A percentile compares a stretch with the other conserved stretches of the same genome.
These are phyloP conservation scores for Glonium stellatum DNA, from an alignment of 495 filamentous ascomycete species.

Conservation along the genomic window DNA sequence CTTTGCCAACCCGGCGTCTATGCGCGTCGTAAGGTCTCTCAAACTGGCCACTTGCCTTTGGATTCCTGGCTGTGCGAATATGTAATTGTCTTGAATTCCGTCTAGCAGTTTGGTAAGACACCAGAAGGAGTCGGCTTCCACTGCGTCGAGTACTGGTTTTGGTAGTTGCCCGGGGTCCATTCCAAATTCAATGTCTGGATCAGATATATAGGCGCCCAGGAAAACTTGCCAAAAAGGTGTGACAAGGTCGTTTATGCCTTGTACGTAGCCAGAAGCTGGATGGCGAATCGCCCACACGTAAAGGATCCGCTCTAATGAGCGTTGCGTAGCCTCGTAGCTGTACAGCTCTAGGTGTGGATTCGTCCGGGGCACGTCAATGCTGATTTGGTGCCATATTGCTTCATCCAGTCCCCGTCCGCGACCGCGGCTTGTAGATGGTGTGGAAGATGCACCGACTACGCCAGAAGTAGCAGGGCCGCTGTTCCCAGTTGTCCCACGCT, in stretches of 20 bases:
- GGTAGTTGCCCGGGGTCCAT: conserved; percentile 96
- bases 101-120: conserved; percentile 93
- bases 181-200: conserved; percentile 81
- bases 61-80: conserved; percentile 93
- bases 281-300: conserved; percentile 98
- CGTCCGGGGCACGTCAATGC: conserved; percentile 94
- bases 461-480: conserved; percentile 29
- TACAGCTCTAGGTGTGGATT: conserved; percentile 94
- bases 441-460: conserved; percentile 16
- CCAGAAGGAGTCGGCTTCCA: conserved; percentile 98
- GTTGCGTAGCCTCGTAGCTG: conserved; percentile 89
- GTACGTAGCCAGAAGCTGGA: conserved; percentile 94
- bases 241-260: conserved; percentile 96
- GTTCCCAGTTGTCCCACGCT: conserved; percentile 50
- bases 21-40: conserved; percentile 80
- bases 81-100: conserved; percentile 98
- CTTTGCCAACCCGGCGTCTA: conserved; percentile 75
- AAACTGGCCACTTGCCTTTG: conserved; percentile 85
- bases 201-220: conserved; percentile 85
- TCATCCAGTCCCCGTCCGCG: conserved; percentile 79
- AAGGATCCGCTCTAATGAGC: conserved; percentile 85
- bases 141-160: conserved; percentile 83
- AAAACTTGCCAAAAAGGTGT: conserved; percentile 98
- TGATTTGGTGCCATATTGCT: conserved; percentile 96
- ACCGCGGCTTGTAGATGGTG: conserved; percentile 33